Evolutionary conservation across 805 yeast species (phyloP), one percentile per base, ranked within the genome.

Genomic region (Hermanozyma aechmeae): DNA sequence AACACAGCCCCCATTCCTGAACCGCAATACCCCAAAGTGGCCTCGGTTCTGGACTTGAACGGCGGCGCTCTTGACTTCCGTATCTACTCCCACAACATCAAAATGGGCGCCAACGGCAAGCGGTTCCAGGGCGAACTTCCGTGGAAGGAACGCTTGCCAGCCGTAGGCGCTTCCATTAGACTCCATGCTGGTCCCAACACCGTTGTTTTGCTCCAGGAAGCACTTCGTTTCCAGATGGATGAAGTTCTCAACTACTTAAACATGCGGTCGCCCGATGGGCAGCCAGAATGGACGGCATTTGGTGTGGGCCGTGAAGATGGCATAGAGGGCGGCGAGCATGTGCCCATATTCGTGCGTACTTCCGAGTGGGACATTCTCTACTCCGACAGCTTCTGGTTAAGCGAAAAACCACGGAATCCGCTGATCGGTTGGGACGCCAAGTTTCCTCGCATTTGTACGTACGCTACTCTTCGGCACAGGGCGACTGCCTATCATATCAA

Each of bases 11-110:
- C n/a, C n/a, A n/a, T n/a, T n/a, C n/a, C n/a, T n/a, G n/a, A n/a
- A n/a, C n/a, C n/a, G n/a, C n/a, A n/a, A n/a, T n/a, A n/a, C n/a
- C n/a, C n/a, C n/a, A n/a, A n/a, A n/a, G n/a, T n/a, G n/a, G n/a
- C n/a, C n/a, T n/a, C n/a, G n/a, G n/a, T n/a, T n/a, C n/a, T n/a
- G n/a, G n/a, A n/a, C n/a, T n/a, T n/a, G n/a, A n/a, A n/a, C n/a
- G n/a, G n/a, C n/a, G n/a, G n/a, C n/a, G n/a, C n/a, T n/a, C n/a
- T n/a, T n/a, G n/a, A n/a, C n/a, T 50, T 57, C 34, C 42, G 64
- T 13, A 37, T 57, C n/a, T 57, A 57, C 33, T 49, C 60, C 9
- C 62, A 57, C 30, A 57, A 57, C 39, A 42, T 57, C 30, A 55
- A 53, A 24, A 54, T 50, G 32, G 60, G 55, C 6, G 52, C 47